Conservation (phyloP, 2,329 filamentous ascomycete species). For the Rhynchosporium agropyri region DNA sequence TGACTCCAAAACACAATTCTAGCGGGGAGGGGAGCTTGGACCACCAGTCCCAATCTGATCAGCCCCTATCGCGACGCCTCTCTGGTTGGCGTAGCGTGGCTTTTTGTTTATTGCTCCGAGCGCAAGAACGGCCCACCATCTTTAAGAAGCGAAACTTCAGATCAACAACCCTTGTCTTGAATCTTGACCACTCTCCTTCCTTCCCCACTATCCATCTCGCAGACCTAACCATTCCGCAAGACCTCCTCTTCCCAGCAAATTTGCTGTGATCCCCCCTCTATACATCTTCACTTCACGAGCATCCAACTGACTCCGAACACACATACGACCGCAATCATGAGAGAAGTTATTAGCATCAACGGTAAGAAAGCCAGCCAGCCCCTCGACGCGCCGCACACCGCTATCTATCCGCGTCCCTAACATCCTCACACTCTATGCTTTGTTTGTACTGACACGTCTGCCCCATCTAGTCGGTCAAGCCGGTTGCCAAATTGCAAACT, state of each 20-base stretch:
- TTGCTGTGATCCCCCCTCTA: slow-evolving; percentile 32
- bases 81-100: slow-evolving; percentile 10
- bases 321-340: slow-evolving; percentile 67
- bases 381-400: slow-evolving; percentile 45
- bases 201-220: slow-evolving; percentile 35
- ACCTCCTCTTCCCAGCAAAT: slow-evolving; percentile 31
- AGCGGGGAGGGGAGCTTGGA: slow-evolving; percentile 27
- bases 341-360: slow-evolving; percentile 99
- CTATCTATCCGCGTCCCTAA: slow-evolving; percentile 41
- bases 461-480: slow-evolving; percentile 86
- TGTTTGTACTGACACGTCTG: slow-evolving; percentile 36
- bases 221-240: slow-evolving; percentile 25
- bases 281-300: slow-evolving; percentile 21
- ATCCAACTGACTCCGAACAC: slow-evolving; percentile 27
- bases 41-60: slow-evolving; percentile 18
- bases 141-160: slow-evolving; percentile 30
- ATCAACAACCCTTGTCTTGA: slow-evolving; percentile 30
- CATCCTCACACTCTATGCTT: slow-evolving; percentile 24
- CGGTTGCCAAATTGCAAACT: slow-evolving; percentile 99
- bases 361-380: slow-evolving; percentile 60
- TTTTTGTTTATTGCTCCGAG: slow-evolving; percentile 33
- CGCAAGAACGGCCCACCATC: slow-evolving; percentile 25
- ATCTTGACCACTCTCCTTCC: slow-evolving; percentile 23
- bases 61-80: slow-evolving; percentile 17
- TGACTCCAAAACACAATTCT: neutral